Percentiles rank a stretch among this genome's conserved stretches.
Conservation (phyloP, 352 stramenopile species). For the Pythium aristosporum region DNA sequence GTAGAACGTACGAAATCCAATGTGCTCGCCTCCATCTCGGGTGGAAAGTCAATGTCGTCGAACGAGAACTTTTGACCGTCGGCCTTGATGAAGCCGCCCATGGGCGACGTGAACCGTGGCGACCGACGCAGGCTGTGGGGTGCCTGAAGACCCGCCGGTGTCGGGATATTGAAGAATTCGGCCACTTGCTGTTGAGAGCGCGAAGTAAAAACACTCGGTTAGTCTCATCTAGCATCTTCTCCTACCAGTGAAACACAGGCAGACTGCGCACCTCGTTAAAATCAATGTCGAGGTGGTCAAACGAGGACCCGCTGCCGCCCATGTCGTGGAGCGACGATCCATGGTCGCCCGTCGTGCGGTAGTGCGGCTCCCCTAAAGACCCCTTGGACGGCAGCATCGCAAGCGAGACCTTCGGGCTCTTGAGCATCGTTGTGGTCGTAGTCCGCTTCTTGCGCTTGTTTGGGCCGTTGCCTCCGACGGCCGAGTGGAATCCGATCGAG, state of each 20-base stretch:
- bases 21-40: conserved; percentile 67
- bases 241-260: background rate
- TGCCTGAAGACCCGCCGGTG: conserved; percentile 53
- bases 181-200: conserved; percentile 71
- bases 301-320: conserved; percentile 47
- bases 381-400: conserved; percentile 36
- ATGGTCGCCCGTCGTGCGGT: conserved; percentile 4
- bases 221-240: no score
- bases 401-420: conserved; percentile 27
- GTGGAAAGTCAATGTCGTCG: conserved; percentile 74
- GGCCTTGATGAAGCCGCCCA: conserved; percentile 55
- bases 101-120: conserved; percentile 68
- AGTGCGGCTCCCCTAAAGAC: conserved; percentile 21
- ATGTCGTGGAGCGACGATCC: conserved; percentile 40
- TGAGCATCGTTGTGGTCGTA: conserved; percentile 30
- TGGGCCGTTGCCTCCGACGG: background rate
- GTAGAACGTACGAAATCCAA: conserved; percentile 69
- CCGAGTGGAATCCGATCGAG: background rate
- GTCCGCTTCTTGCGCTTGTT: conserved; percentile 67
- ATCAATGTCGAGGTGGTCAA: conserved; percentile 85
- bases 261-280: conserved; percentile 48
- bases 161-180: conserved; percentile 81
- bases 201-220: background rate
- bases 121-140: conserved; percentile 74
- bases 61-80: conserved; percentile 86